phyloP scores from a whole-genome alignment of 129 eudicot genomes.

The Rutidosis leptorrhynchoides region DNA sequence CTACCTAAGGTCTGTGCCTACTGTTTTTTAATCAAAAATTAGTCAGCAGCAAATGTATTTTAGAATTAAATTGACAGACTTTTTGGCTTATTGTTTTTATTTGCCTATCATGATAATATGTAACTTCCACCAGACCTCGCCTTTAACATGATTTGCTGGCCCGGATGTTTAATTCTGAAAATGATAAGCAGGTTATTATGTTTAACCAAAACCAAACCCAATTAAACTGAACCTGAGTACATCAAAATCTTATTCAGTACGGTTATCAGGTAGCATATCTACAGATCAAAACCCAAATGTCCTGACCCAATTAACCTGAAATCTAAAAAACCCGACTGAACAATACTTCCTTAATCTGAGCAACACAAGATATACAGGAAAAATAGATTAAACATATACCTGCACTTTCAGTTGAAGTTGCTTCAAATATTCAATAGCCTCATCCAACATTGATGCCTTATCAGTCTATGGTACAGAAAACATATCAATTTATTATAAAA shows the following conservation, averaged over 20 bases:
- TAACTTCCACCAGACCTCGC: too few species aligned
- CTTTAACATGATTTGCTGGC: too few species aligned
- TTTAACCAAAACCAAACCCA: background rate
- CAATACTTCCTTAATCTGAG: background rate
- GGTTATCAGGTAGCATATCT: background rate
- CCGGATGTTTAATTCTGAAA: too few species aligned
- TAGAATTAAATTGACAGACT: too few species aligned
- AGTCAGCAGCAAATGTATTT: too few species aligned
- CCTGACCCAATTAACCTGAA: background rate
- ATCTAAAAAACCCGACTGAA: background rate
- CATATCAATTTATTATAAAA: constrained; percentile 4
- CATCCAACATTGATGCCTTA: constrained; percentile 99
- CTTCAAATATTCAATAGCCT: constrained; percentile 94
- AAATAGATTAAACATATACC: constrained; percentile 38
- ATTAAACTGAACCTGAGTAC: background rate
- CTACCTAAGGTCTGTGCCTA: too few species aligned
- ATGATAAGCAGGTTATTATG: too few species aligned
- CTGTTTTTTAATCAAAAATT: too few species aligned
- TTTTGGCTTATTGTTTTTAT: too few species aligned
- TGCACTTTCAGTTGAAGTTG: constrained; percentile 96
- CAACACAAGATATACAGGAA: background rate
- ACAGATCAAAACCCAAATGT: background rate
- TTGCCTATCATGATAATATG: too few species aligned
- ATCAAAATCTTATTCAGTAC: background rate
- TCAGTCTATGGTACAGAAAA: constrained; percentile 58